Percentiles rank a stretch among this genome's conserved stretches.
Conservation (phyloP, 257 asterid species). For the Ligustrum vulgare region DNA sequence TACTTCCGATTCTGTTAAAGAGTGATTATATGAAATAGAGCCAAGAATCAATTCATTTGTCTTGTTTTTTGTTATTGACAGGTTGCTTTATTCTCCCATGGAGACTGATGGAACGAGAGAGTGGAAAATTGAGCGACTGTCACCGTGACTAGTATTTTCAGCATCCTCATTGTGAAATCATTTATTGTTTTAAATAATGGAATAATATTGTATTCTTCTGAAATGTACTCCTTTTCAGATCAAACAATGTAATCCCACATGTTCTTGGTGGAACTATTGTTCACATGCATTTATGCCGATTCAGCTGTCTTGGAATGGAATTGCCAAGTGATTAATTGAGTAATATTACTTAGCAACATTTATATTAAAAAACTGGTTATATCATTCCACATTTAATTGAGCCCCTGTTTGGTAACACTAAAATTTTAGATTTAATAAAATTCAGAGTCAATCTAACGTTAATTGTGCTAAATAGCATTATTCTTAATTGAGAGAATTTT, state of each 20-base stretch:
- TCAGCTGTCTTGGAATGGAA: neutral
- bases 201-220: neutral
- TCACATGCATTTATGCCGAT: neutral
- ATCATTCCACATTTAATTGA: too few relatives aligned
- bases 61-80: conserved; percentile 19
- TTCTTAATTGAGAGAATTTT: neutral
- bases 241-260: neutral
- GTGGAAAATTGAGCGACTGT: conserved; percentile 61
- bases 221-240: neutral
- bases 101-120: conserved; percentile 39
- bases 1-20: neutral
- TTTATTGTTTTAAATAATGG: neutral
- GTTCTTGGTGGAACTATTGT: neutral
- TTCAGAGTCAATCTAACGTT: too few relatives aligned
- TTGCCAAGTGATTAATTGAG: neutral
- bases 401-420: too few relatives aligned
- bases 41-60: too few relatives aligned
- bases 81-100: conserved; percentile 48
- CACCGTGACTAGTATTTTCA: conserved; percentile 49
- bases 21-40: neutral
- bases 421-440: too few relatives aligned
- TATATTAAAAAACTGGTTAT: too few relatives aligned
- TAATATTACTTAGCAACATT: too few relatives aligned
- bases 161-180: conserved; percentile 41
- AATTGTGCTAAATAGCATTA: too few relatives aligned